phyloP scores from a whole-genome alignment of 2,329 filamentous ascomycete species.

The Alternaria arborescens region DNA sequence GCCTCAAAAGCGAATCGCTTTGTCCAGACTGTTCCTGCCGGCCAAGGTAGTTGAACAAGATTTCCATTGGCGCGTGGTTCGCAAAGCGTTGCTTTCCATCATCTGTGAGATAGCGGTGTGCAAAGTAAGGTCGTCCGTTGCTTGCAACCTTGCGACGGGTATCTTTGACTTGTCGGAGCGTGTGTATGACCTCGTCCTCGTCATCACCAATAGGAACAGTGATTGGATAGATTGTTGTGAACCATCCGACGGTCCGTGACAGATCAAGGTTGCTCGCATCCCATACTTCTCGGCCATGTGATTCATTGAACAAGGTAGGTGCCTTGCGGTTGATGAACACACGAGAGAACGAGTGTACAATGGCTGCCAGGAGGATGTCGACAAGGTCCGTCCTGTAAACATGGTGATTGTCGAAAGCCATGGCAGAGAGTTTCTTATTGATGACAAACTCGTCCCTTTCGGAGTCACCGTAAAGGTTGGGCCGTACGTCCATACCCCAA shows the following conservation, averaged over 20 bases:
- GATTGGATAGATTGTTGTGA: slow-evolving; percentile 65
- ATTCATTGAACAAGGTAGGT: slow-evolving; percentile 60
- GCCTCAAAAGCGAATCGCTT: slow-evolving; percentile 58
- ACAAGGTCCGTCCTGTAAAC: slow-evolving; percentile 62
- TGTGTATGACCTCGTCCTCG: slow-evolving; percentile 60
- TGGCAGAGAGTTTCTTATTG: slow-evolving; percentile 27
- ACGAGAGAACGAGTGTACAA: slow-evolving; percentile 65
- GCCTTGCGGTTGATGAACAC: slow-evolving; percentile 62
- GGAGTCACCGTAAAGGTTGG: slow-evolving; percentile 42
- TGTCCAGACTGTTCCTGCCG: slow-evolving; percentile 59
- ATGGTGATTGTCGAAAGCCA: slow-evolving; percentile 43
- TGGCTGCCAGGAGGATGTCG: slow-evolving; percentile 64
- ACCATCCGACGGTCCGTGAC: slow-evolving; percentile 68
- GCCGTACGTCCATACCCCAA: slow-evolving; percentile 42
- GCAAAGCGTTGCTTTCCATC: slow-evolving; percentile 40
- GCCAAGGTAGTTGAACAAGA: slow-evolving; percentile 67
- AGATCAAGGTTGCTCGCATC: slow-evolving; percentile 60
- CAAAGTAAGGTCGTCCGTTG: slow-evolving; percentile 62
- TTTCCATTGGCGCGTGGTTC: slow-evolving; percentile 62
- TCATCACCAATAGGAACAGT: slow-evolving; percentile 54
- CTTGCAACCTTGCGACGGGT: slow-evolving; percentile 56
- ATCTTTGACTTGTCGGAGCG: slow-evolving; percentile 65
- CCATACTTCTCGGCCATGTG: slow-evolving; percentile 51
- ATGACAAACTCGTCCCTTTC: slow-evolving; percentile 41
- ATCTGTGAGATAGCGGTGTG: slow-evolving; percentile 40